Evolutionary conservation across 2,329 filamentous ascomycete species (phyloP).

Genomic region (Fusarium nisikadoi): DNA sequence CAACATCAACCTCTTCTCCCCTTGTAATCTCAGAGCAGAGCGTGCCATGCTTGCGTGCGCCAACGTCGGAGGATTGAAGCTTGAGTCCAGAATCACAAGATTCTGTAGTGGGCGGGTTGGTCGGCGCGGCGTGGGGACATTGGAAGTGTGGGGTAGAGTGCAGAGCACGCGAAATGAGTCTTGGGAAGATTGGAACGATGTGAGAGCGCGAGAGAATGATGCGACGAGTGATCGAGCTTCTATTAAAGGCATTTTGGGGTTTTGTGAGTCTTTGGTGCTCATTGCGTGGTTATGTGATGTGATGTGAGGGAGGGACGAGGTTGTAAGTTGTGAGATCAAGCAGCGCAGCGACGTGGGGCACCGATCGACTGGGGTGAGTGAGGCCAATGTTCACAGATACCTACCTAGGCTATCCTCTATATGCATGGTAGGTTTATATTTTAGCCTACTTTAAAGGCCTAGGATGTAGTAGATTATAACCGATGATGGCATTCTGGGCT

Average conservation of each 20-base stretch:
- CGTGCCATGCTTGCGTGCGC: constrained; percentile 69
- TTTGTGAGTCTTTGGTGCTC: constrained; percentile 3
- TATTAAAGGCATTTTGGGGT: constrained; percentile 31
- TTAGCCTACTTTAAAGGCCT: too few relatives aligned
- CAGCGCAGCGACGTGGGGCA: background rate
- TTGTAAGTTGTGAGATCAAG: background rate
- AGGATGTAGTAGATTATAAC: too few relatives aligned
- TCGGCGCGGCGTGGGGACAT: constrained; percentile 31
- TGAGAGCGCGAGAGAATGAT: constrained; percentile 58
- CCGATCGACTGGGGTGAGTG: background rate
- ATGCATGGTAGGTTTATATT: too few relatives aligned
- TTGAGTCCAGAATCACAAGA: constrained; percentile 72
- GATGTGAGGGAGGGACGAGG: background rate
- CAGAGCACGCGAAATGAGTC: constrained; percentile 59
- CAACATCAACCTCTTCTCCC: constrained; percentile 59
- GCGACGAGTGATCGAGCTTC: constrained; percentile 48
- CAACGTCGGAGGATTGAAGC: constrained; percentile 74
- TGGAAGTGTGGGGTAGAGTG: constrained; percentile 48
- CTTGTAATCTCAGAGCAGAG: constrained; percentile 53
- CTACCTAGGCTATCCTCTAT: too few relatives aligned
- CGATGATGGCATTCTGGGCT: too few relatives aligned
- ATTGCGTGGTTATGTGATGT: constrained; percentile 2
- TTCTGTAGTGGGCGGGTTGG: constrained; percentile 32
- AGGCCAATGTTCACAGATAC: too few relatives aligned
- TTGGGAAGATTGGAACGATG: constrained; percentile 56